These are phyloP conservation scores for Quercus alba DNA, from an alignment of 306 rosid species.

Conservation along the genomic window DNA sequence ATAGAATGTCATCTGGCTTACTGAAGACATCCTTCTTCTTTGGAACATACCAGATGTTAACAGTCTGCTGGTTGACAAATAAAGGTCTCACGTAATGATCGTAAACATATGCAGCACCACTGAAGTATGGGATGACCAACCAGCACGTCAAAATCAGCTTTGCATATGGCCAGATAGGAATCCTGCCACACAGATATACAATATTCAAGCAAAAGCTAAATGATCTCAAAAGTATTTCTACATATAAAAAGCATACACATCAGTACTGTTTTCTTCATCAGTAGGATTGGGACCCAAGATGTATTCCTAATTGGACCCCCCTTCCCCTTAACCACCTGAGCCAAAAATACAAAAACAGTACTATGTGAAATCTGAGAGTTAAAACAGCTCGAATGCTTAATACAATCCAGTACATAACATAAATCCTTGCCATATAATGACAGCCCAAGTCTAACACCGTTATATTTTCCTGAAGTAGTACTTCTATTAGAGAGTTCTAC, in stretches of 20 bases:
- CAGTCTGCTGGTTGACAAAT: conserved; percentile 61
- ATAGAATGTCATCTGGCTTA: conserved; percentile 66
- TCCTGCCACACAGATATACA: conserved; percentile 47
- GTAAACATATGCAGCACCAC: conserved; percentile 90
- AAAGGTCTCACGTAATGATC: conserved; percentile 86
- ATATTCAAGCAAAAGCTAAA: conserved; percentile 12
- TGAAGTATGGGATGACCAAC: conserved; percentile 92
- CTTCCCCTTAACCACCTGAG: background rate
- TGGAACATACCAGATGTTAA: conserved; percentile 93
- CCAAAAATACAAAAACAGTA: background rate
- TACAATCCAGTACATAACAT: background rate
- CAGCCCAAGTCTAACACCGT: background rate
- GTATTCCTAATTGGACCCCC: background rate
- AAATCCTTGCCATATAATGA: background rate
- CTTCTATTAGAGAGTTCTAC: background rate
- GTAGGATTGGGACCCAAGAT: background rate
- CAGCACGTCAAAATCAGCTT: conserved; percentile 78
- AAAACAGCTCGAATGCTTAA: background rate
- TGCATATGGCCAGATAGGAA: conserved; percentile 94
- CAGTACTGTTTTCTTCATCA: background rate
- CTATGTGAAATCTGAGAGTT: background rate
- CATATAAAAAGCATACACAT: conserved; percentile 1
- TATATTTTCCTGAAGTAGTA: background rate
- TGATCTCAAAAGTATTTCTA: background rate
- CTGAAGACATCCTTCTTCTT: conserved; percentile 56